A percentile compares a stretch with the other conserved stretches of the same genome.
These are phyloP conservation scores for Amaranthus tricolor DNA, from an alignment of 179 eudicot species.

Conservation along the genomic window DNA sequence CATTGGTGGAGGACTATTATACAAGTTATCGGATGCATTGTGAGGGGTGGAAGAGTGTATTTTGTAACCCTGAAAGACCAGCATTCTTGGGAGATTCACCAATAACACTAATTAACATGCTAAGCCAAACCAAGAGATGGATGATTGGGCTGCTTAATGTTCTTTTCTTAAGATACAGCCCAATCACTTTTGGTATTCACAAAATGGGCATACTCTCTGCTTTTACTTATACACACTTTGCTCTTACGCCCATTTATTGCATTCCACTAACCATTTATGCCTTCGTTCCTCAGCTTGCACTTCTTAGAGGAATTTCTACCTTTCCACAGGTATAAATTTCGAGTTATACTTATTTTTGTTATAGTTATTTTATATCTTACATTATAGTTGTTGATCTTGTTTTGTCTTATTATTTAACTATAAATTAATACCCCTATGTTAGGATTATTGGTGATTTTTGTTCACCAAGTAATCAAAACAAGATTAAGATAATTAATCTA, in stretches of 20 bases:
- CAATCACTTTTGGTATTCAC: constrained; percentile 30
- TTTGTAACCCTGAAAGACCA: constrained; percentile 54
- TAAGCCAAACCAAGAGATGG: constrained; percentile 68
- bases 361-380: too few species aligned
- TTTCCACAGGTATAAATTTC: constrained; percentile 54
- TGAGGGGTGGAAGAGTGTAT: constrained; percentile 65
- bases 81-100: constrained; percentile 67
- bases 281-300: constrained; percentile 66
- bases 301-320: constrained; percentile 48
- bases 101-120: constrained; percentile 42
- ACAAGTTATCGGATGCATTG: constrained; percentile 65
- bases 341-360: too few species aligned
- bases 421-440: too few species aligned
- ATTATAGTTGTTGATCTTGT: too few species aligned
- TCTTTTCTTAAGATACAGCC: constrained; percentile 27
- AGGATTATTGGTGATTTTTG: too few species aligned
- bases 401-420: too few species aligned
- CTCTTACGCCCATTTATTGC: constrained; percentile 45
- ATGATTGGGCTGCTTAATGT: constrained; percentile 59
- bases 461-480: too few species aligned
- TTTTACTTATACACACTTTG: constrained; percentile 39
- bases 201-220: constrained; percentile 50
- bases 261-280: constrained; percentile 64
- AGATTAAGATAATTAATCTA: too few species aligned
- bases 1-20: constrained; percentile 63